Base-by-base conservation (phyloP, 495 filamentous ascomycete genomes). In the Podospora australis region DNA sequence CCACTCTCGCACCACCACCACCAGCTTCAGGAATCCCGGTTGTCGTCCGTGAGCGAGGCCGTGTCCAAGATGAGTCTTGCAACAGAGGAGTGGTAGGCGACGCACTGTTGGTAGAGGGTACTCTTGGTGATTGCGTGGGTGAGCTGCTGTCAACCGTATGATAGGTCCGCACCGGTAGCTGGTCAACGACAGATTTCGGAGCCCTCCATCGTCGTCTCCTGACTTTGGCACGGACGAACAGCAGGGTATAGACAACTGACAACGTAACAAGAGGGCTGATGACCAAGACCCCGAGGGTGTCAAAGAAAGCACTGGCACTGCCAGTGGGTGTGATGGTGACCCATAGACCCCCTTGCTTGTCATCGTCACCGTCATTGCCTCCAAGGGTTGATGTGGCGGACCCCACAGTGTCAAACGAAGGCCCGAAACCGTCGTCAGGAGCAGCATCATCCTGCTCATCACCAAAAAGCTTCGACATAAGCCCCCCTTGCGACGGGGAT, bases 141-240 rank as follows among this genome's bases (percentile, higher is more conserved):
- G 79, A 74, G 14, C 11, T 14, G 3, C 75, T 74, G 4, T 78
- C 73, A 32, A 95, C 83, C 0, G 88, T 90, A 54, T 94, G 90
- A 56, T 97, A 98, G 0, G 88, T 96, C 46, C 90, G 80, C 25
- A 98, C 90, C 19, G 92, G 92, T n/a, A 98, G 79, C 39, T 85
- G 82, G 54, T 96, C 90, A 24, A 98, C 91, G 1, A 98, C 83
- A 9, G 87, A 94, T 62, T 97, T 98, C 3, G 92, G 92, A 30
- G 92, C 92, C 56, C 92, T 81, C 92, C 92, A 98, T 50, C 92
- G 78, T 53, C 91, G 78, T 39, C 92, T 79, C 22, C 91, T 83
- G 45, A 97, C 90, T 45, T 89, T 86, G 21, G 89, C 90, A 35
- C 94, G 86, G 32, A 96, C 68, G 19, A 97, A 72, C 14, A 97